These are phyloP conservation scores for Chrysanthemum makinoi DNA, from an alignment of 129 eudicot species.

Conservation along the genomic window DNA sequence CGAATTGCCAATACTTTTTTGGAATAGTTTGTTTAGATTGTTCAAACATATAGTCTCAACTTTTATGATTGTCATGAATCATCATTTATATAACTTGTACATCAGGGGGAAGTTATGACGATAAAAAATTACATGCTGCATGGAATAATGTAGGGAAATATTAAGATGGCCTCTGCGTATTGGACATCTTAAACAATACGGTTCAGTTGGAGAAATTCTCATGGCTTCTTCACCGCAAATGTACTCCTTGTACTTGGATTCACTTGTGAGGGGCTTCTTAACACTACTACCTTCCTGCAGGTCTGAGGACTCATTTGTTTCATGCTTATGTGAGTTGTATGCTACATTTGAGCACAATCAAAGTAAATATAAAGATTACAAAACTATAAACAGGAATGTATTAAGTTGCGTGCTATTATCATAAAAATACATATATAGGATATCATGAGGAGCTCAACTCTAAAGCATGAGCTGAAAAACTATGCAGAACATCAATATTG, in stretches of 20 bases:
- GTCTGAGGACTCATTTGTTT: conserved; percentile 31
- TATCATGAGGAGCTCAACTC: too few relatives aligned
- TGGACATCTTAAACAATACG: conserved; percentile 91
- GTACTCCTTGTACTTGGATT: conserved; percentile 60
- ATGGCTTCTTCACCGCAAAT: conserved; percentile 95
- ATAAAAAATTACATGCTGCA: conserved; percentile 71
- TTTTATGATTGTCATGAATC: neutral
- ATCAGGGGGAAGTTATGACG: neutral
- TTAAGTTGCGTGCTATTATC: conserved; percentile 2
- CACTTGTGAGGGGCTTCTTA: conserved; percentile 43
- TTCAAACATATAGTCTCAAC: neutral
- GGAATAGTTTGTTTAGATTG: too few relatives aligned
- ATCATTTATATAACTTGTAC: neutral
- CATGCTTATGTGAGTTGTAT: conserved; percentile 43
- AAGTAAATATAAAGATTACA: neutral
- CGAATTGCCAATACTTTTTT: too few relatives aligned
- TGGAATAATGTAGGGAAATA: conserved; percentile 75
- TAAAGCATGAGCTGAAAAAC: too few relatives aligned
- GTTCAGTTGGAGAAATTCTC: conserved; percentile 82
- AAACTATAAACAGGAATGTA: conserved; percentile 6
- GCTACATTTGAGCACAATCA: conserved; percentile 27
- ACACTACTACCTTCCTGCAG: conserved; percentile 42
- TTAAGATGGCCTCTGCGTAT: conserved; percentile 97
- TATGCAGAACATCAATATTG: too few relatives aligned
- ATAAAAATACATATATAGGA: neutral